Evolutionary conservation across 805 yeast species (phyloP), one percentile per base, ranked within the genome.

Genomic region (Ogataea polymorpha): DNA sequence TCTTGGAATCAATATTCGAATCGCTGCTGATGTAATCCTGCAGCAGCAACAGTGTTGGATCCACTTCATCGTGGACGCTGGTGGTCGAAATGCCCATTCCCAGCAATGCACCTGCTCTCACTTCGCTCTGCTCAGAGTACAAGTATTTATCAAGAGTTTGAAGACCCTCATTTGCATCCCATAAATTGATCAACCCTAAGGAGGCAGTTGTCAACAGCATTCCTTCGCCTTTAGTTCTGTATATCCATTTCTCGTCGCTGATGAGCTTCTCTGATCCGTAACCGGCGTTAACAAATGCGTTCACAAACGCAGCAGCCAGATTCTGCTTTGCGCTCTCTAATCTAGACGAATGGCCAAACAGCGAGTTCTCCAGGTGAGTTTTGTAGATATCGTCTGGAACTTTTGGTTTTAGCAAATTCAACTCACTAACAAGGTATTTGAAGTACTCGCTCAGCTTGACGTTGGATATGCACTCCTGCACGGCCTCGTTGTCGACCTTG

Each of bases 351-450:
- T 77, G 66, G 5, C 82, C 81, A 40, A 75, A 74, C 16, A 58
- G 48, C 14, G 75, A 58, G 50, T 77, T 81, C 59, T 93, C 98
- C 51, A 91, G 72, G 61, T 91, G 96, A 21, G 89, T 80, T 64
- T 90, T 89, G 66, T 89, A 89, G 43, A 93, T 79, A 63, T 93
- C 99, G 64, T 89, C 96, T 10, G 99, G 99, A 21, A 86, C 84
- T 62, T 87, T 87, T 38, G 98, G 95, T 36, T 85, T 89, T 53
- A 86, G 71, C 53, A 93, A 70, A 61, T 93, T 91, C 59, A 93
- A 77, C 65, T 91, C 98, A 58, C 86, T 82, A 17, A 80, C 85
- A 41, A 93, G 71, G 62, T 88, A 88, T 35, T 74, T 68, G 69
- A 79, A 93, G 66, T 85, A 85, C 59, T 86, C 91, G 30, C 86